These are phyloP conservation scores for Ilyonectria destructans DNA, from an alignment of 2,329 filamentous ascomycete genomes.

Conservation along the genomic window DNA sequence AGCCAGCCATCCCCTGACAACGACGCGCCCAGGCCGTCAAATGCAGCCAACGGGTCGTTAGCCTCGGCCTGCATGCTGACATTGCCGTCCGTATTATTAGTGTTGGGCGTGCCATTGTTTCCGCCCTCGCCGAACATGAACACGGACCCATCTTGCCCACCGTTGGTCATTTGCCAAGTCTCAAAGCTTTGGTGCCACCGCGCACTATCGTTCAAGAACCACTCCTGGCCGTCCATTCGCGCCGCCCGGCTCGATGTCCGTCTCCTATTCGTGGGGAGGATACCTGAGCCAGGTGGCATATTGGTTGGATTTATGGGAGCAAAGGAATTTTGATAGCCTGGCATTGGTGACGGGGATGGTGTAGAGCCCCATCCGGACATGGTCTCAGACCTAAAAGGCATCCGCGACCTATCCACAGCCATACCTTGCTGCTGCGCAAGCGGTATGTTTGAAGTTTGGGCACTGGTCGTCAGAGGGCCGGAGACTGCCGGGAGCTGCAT, in stretches of 20 bases:
- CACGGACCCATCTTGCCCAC: slow-evolving; percentile 45
- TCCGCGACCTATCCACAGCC: slow-evolving; percentile 40
- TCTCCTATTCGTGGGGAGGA: slow-evolving; percentile 43
- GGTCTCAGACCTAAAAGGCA: slow-evolving; percentile 45
- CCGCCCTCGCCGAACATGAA: slow-evolving; percentile 51
- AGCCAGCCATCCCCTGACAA: slow-evolving; percentile 55
- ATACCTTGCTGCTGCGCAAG: slow-evolving; percentile 40
- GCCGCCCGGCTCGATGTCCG: slow-evolving; percentile 41
- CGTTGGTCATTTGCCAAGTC: slow-evolving; percentile 63
- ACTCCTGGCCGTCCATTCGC: slow-evolving; percentile 69
- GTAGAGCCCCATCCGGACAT: slow-evolving; percentile 48
- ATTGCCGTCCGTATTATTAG: slow-evolving; percentile 36
- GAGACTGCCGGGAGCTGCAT: slow-evolving; percentile 41
- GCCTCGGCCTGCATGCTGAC: slow-evolving; percentile 39
- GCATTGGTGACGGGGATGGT: slow-evolving; percentile 38
- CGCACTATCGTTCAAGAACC: slow-evolving; percentile 72
- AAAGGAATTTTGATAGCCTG: slow-evolving; percentile 44
- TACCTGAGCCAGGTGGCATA: slow-evolving; percentile 32
- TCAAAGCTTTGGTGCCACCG: slow-evolving; percentile 74
- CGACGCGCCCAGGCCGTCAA: slow-evolving; percentile 54
- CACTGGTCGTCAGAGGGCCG: slow-evolving; percentile 36
- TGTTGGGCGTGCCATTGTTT: slow-evolving; percentile 40
- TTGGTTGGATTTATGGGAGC: slow-evolving; percentile 37
- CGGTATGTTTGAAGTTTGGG: slow-evolving; percentile 27
- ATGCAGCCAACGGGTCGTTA: slow-evolving; percentile 46